A percentile compares a stretch with the other conserved stretches of the same genome.
phyloP scores from a whole-genome alignment of 257 asterid species.

The Agastache rugosa region DNA sequence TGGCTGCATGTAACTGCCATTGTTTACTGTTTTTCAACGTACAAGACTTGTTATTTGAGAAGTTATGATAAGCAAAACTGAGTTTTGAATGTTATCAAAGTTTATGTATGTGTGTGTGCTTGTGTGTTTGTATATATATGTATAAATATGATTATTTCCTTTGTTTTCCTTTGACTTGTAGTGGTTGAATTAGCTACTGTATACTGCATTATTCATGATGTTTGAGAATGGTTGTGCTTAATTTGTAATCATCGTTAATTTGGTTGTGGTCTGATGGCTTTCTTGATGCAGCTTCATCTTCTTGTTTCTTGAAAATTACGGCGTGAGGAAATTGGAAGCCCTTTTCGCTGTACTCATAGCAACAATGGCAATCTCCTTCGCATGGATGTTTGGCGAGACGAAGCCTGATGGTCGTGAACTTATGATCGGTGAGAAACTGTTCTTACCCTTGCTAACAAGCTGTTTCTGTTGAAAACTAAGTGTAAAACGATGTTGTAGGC shows the following conservation, averaged over 20 bases:
- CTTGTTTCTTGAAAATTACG: constrained; percentile 78
- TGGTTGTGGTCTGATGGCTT: constrained; percentile 28
- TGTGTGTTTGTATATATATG: no score
- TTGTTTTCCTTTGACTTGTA: constrained; percentile 5
- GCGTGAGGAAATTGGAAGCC: constrained; percentile 86
- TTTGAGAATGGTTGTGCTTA: constrained; percentile 13
- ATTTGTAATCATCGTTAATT: neutral
- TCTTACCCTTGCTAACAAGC: neutral
- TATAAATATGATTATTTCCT: neutral
- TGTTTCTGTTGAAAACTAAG: neutral
- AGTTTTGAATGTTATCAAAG: neutral
- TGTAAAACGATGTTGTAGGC: constrained; percentile 45
- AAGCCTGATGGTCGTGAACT: constrained; percentile 73
- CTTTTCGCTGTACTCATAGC: constrained; percentile 82
- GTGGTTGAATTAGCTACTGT: constrained; percentile 29
- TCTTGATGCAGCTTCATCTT: constrained; percentile 67
- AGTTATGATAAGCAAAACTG: neutral
- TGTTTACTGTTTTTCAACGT: constrained; percentile 21
- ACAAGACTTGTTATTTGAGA: neutral
- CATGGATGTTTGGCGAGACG: constrained; percentile 88
- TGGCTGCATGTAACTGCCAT: constrained; percentile 22
- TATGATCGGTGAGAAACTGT: constrained; percentile 56
- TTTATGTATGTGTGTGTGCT: no score
- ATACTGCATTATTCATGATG: neutral
- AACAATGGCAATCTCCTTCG: constrained; percentile 72